phyloP scores from a whole-genome alignment of 1,139 yeast genomes.

The Lodderomyces elongisporus region DNA sequence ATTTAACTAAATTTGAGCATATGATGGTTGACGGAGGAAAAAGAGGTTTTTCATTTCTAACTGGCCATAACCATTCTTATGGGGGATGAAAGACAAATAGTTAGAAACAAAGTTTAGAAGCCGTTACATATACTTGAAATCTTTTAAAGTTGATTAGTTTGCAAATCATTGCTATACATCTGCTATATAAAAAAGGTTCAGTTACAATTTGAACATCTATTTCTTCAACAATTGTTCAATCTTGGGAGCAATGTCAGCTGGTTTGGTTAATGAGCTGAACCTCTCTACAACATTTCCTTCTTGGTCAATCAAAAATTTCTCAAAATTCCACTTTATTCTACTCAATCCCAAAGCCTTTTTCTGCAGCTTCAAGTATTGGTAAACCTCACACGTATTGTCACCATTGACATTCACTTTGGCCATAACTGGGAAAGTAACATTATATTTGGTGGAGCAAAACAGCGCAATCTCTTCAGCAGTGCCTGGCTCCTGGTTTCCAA shows the following conservation, averaged over 20 bases:
- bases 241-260: constrained; percentile 28
- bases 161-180: no score
- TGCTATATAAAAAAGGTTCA: no score
- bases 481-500: constrained; percentile 49
- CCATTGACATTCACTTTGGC: constrained; percentile 91
- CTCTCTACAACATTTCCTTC: constrained; percentile 44
- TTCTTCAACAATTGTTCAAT: constrained; percentile 36
- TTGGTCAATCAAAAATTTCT: constrained; percentile 43
- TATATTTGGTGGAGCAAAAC: constrained; percentile 38
- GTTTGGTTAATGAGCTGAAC: constrained; percentile 40
- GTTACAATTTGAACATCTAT: no score
- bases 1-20: no score
- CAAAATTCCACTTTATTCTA: constrained; percentile 49
- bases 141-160: no score
- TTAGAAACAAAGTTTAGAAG: no score
- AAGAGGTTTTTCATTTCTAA: no score
- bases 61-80: no score
- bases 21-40: no score
- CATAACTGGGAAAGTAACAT: constrained; percentile 83
- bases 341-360: constrained; percentile 42
- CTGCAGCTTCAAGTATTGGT: constrained; percentile 60
- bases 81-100: no score
- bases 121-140: no score
- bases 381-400: constrained; percentile 71
- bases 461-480: constrained; percentile 33